Base-by-base conservation (phyloP, 2,329 filamentous ascomycete species). In the Talaromyces sp. region DNA sequence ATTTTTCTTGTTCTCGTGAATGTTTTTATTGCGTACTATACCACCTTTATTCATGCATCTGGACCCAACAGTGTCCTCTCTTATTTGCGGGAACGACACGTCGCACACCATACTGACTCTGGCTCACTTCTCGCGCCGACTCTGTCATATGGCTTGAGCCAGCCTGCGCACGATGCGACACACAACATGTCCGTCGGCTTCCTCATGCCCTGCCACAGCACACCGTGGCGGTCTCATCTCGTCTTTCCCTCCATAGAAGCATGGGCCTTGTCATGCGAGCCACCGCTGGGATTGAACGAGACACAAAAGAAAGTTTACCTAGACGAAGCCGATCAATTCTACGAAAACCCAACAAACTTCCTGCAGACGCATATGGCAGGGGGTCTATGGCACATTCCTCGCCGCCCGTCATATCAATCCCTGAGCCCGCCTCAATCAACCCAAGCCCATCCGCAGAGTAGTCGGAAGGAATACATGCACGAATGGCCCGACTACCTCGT, bases 171-270 rank as follows among this genome's bases (percentile, higher is more conserved):
- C 38, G 66, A 17, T 64, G 71, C 49, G 62, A 67, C 26, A 65
- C 68, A 70, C 2, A 70, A 71, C 21, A 82, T 83, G 29, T 83
- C 83, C 3, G 79, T 88, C 35, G 88, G 89, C 21, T 97, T 98
- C 77, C 82, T 99, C 26, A 96, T 93, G 83, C 95, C 95, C 10
- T 99, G 95, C 77, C 95, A 99, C 80, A 90, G 89, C 65, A 98
- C 93, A 0, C 93, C 95, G 2, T 98, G 95, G 93, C 89, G 93
- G 68, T 92, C 89, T 17, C 90, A 96, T 70, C 83, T 98, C 43
- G 81, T 96, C 63, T 85, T 95, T 70, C 85, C 90, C 0, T 78
- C 80, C 31, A 86, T 97, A 58, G 78, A 85, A 61, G 92, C 91
- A 4, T 93, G 93, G 81, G 93, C 93, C 0, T 80, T 98, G 17